Conservation (phyloP, 225 moss, liverwort and hornwort genomes). For the Takakia lepidozioides region DNA sequence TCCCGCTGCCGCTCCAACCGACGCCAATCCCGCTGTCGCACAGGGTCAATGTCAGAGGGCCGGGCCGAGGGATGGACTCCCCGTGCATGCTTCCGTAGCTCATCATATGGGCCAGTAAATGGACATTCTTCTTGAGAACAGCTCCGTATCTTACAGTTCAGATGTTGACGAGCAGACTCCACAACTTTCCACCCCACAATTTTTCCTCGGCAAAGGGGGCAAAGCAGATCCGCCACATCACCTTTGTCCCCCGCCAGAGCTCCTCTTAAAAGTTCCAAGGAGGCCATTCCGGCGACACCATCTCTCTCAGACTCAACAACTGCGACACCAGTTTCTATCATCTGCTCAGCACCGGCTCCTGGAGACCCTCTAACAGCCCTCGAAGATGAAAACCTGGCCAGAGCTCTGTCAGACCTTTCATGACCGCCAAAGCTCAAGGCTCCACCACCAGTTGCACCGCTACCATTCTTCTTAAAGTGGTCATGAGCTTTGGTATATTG, state of each 20-base stretch:
- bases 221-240: conserved; percentile 63
- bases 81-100: conserved; percentile 93
- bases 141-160: conserved; percentile 78
- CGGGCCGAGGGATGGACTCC: conserved; percentile 79
- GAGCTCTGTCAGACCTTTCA: not conserved
- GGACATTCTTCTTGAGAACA: conserved; percentile 86
- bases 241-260: conserved; percentile 7
- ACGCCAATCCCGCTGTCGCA: conserved; percentile 76
- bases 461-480: conserved; percentile 23
- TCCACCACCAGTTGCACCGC: conserved; percentile 5
- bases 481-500: conserved; percentile 91
- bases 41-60: conserved; percentile 91
- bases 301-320: conserved; percentile 27
- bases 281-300: conserved; percentile 28
- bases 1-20: conserved; percentile 96
- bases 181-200: conserved; percentile 89
- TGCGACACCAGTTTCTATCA: conserved; percentile 2
- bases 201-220: conserved; percentile 92
- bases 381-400: no score
- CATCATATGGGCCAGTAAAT: conserved; percentile 80
- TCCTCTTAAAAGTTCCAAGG: conserved; percentile 19
- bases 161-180: conserved; percentile 73
- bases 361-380: conserved; percentile 14
- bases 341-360: conserved; percentile 10
- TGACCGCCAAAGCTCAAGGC: not conserved